Percentiles rank a stretch among this genome's conserved stretches.
phyloP scores from a whole-genome alignment of 805 yeast genomes.

The Candida insectalens region DNA sequence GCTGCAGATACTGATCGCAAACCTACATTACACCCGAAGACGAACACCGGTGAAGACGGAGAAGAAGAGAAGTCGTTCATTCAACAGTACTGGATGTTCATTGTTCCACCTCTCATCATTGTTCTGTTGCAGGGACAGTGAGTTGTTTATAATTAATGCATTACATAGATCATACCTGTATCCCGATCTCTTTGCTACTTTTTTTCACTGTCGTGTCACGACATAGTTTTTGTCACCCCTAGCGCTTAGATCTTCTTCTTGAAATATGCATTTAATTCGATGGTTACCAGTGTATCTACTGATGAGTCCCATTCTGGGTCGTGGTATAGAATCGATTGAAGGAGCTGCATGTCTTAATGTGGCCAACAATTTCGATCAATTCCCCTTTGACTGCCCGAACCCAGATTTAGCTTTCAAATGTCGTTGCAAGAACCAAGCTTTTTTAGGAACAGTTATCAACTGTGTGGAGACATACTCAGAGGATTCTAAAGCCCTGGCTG shows the following conservation, averaged over 20 bases:
- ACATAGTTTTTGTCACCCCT: conserved; percentile 1
- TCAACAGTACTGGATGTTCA: conserved; percentile 55
- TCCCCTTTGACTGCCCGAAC: conserved; percentile 24
- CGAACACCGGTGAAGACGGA: too few relatives aligned
- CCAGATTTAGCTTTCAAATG: conserved; percentile 26
- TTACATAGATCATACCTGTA: too few relatives aligned
- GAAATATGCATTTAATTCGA: too few relatives aligned
- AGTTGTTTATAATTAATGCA: too few relatives aligned
- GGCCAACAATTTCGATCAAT: conserved; percentile 23
- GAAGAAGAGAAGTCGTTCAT: conserved; percentile 33
- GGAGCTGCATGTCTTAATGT: conserved; percentile 29
- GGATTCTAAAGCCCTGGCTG: conserved; percentile 19
- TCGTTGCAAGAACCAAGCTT: conserved; percentile 24
- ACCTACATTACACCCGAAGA: too few relatives aligned
- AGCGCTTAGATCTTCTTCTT: too few relatives aligned
- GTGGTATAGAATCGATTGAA: conserved; percentile 23
- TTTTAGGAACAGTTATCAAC: conserved; percentile 25
- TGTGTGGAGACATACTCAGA: conserved; percentile 24
- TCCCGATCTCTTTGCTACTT: too few relatives aligned
- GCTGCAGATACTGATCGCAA: not conserved
- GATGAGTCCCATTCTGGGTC: too few relatives aligned
- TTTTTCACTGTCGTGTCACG: conserved; percentile 2
- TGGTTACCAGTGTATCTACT: too few relatives aligned
- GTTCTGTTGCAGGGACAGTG: conserved; percentile 18
- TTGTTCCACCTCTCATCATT: conserved; percentile 40